These are phyloP conservation scores for Aphanomyces cochlioides DNA, from an alignment of 352 stramenopile species.

Conservation along the genomic window DNA sequence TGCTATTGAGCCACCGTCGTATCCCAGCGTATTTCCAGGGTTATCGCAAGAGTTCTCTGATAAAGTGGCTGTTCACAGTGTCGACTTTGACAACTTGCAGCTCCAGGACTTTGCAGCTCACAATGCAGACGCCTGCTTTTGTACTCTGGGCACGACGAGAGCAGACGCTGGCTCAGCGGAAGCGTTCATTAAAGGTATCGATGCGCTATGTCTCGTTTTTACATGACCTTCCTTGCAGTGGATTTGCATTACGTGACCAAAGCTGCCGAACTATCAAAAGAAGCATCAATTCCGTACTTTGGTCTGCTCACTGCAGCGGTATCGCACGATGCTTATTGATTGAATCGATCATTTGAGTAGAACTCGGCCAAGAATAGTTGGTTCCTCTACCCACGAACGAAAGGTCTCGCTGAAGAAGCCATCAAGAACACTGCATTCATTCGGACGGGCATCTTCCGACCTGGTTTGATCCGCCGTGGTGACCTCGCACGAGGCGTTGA, in stretches of 20 bases:
- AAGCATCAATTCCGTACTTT: constrained; percentile 50
- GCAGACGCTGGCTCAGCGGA: constrained; percentile 55
- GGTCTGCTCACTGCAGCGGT: constrained; percentile 60
- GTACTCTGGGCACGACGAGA: constrained; percentile 64
- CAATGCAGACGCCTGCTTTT: constrained; percentile 63
- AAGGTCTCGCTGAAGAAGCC: constrained; percentile 67
- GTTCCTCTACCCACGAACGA: constrained; percentile 76
- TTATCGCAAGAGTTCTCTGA: background rate
- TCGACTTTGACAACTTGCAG: constrained; percentile 27
- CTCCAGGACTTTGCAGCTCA: constrained; percentile 33
- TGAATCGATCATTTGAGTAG: constrained; percentile 28
- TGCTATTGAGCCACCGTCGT: constrained; percentile 47
- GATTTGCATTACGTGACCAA: constrained; percentile 64
- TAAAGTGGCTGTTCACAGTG: constrained; percentile 19
- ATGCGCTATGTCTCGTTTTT: constrained; percentile 24
- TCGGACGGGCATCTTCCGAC: constrained; percentile 55
- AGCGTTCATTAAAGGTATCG: constrained; percentile 61
- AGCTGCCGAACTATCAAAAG: constrained; percentile 53
- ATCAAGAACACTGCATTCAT: constrained; percentile 54
- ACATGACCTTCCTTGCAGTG: constrained; percentile 36
- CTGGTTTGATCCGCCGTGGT: constrained; percentile 54
- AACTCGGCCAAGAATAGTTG: constrained; percentile 64
- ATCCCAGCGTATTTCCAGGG: constrained; percentile 38
- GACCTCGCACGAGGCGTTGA: constrained; percentile 52
- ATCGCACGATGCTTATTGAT: constrained; percentile 22